Evolutionary conservation across 2,329 filamentous ascomycete species (phyloP).

Genomic region (Cladosporium sp.): DNA sequence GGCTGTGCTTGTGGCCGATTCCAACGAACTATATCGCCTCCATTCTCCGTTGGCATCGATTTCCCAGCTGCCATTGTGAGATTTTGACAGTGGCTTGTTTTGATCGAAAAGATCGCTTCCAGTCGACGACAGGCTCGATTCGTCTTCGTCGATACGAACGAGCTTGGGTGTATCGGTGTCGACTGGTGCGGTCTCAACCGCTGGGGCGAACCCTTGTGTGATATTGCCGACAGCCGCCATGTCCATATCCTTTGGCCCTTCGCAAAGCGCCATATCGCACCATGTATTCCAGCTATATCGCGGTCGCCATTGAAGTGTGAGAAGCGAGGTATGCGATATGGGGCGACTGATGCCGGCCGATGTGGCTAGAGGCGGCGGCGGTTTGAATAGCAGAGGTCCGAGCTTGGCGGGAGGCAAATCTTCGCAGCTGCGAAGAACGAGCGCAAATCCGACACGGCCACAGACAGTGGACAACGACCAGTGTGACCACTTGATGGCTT

Average conservation of each 20-base stretch:
- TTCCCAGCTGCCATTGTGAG: constrained; percentile 3
- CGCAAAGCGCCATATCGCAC: neutral
- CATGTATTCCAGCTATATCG: constrained; percentile 3
- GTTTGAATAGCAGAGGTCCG: constrained; percentile 2
- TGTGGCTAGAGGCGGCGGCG: constrained; percentile 10
- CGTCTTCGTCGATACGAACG: constrained; percentile 23
- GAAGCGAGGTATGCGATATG: constrained; percentile 6
- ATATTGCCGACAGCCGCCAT: constrained; percentile 6
- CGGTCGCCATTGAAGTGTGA: constrained; percentile 9
- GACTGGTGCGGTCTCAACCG: constrained; percentile 7
- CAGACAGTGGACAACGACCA: neutral
- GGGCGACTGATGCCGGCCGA: constrained; percentile 8
- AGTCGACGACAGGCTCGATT: constrained; percentile 29
- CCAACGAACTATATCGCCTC: constrained; percentile 30
- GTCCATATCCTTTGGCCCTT: constrained; percentile 3
- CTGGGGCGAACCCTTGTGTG: constrained; percentile 2
- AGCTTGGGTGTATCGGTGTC: neutral
- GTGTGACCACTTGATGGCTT: neutral
- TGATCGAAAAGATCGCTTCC: constrained; percentile 28
- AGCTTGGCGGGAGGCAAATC: constrained; percentile 12
- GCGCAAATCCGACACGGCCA: neutral
- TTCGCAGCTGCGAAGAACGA: neutral
- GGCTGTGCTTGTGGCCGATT: constrained; percentile 31
- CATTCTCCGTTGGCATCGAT: constrained; percentile 27
- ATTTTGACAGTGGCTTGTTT: constrained; percentile 13